These are phyloP conservation scores for Fraxinus anomala DNA, from an alignment of 257 asterid species.

Conservation along the genomic window DNA sequence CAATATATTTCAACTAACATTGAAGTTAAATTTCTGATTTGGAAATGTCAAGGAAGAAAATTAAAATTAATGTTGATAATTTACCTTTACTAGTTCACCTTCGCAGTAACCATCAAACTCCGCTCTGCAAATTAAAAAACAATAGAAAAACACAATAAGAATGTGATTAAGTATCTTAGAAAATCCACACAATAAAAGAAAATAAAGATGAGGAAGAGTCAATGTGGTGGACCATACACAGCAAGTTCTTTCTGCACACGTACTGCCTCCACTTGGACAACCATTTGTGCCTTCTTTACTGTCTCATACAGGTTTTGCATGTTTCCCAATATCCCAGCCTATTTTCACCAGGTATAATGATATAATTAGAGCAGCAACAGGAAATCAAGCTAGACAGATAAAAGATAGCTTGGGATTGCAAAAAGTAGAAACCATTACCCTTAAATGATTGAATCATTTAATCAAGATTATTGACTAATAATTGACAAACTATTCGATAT, in stretches of 20 bases:
- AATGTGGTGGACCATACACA: slow-evolving; percentile 49
- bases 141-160: slow-evolving; percentile 13
- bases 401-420: not conserved
- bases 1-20: not conserved
- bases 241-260: slow-evolving; percentile 94
- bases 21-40: not conserved
- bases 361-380: slow-evolving; percentile 5
- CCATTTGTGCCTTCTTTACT: slow-evolving; percentile 96
- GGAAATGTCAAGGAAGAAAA: not conserved
- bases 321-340: slow-evolving; percentile 96
- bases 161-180: not conserved
- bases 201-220: slow-evolving; percentile 7
- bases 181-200: not conserved
- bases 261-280: slow-evolving; percentile 98
- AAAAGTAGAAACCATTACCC: not conserved
- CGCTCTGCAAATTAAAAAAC: slow-evolving; percentile 60
- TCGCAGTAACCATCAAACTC: slow-evolving; percentile 97
- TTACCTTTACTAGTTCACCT: slow-evolving; percentile 88
- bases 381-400: slow-evolving; percentile 24
- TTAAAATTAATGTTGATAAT: slow-evolving; percentile 9
- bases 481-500: not conserved
- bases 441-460: not conserved
- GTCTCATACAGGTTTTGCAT: slow-evolving; percentile 95
- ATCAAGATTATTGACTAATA: not conserved
- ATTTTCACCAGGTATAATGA: slow-evolving; percentile 29